phyloP scores from a whole-genome alignment of 2,329 filamentous ascomycete species.

The Phyllosticta ampelicida region DNA sequence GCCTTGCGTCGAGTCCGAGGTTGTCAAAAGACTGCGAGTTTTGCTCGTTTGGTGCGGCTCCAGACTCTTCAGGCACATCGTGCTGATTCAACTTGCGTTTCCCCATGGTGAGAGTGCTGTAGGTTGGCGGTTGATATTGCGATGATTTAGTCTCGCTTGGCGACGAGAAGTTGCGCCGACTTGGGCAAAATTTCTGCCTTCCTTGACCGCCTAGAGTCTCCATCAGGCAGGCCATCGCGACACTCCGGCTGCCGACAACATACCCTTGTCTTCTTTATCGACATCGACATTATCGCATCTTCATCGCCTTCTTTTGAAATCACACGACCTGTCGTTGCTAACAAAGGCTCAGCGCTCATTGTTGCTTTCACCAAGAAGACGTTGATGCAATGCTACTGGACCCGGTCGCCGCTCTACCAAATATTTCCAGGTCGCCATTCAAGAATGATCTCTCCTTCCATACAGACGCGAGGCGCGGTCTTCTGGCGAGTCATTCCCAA shows the following conservation, averaged over 20 bases:
- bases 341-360: no score
- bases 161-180: not conserved
- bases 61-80: slow-evolving; percentile 32
- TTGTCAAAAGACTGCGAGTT: slow-evolving; percentile 48
- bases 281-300: no score
- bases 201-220: not conserved
- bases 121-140: not conserved
- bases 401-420: no score
- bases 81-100: slow-evolving; percentile 42
- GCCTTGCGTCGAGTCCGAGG: slow-evolving; percentile 70
- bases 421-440: no score
- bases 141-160: not conserved
- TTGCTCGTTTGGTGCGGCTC: not conserved
- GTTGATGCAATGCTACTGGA: no score
- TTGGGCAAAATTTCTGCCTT: not conserved
- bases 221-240: not conserved
- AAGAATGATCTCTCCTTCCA: not conserved
- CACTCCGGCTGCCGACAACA: no score
- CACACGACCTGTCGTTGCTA: no score
- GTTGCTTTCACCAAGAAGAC: no score
- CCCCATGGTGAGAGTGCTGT: not conserved
- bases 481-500: not conserved
- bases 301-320: no score
- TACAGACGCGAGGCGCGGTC: not conserved
- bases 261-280: not conserved